Percentiles rank a stretch among this genome's conserved stretches.
Conservation (phyloP, 305 asterid genomes). For the Plantago lanceolata region DNA sequence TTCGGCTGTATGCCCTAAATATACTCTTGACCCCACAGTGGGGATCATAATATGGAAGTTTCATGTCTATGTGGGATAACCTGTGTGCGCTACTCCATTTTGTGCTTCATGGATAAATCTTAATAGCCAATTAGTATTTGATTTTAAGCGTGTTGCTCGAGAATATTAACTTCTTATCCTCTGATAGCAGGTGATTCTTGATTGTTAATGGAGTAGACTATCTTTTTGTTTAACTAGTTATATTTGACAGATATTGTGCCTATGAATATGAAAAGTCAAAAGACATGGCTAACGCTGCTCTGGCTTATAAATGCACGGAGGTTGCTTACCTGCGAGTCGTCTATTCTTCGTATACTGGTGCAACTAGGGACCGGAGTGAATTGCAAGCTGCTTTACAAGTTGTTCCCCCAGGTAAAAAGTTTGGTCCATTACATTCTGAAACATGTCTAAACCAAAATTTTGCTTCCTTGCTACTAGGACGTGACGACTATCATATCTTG, state of each 20-base stretch:
- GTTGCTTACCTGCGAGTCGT: conserved; percentile 84
- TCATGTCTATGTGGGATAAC: neutral
- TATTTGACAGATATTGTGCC: conserved; percentile 69
- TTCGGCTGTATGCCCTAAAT: neutral
- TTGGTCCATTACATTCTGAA: neutral
- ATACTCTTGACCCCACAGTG: neutral
- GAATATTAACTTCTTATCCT: conserved; percentile 17
- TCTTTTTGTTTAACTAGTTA: conserved; percentile 26
- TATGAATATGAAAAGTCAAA: conserved; percentile 81
- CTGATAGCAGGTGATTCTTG: conserved; percentile 9
- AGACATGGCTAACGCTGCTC: conserved; percentile 91
- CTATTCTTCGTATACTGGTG: conserved; percentile 58
- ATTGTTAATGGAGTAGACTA: conserved; percentile 22
- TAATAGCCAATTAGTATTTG: neutral
- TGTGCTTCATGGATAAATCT: neutral
- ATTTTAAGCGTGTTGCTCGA: conserved; percentile 4
- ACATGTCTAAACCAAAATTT: neutral
- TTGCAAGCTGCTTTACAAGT: conserved; percentile 66
- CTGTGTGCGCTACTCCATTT: neutral
- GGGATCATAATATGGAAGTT: neutral
- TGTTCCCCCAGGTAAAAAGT: conserved; percentile 62
- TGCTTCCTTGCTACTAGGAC: neutral
- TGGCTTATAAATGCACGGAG: conserved; percentile 94
- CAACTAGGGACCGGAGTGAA: conserved; percentile 64
- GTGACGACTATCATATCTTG: neutral